Base-by-base conservation (phyloP, 352 stramenopile genomes). In the Phytopythium vexans region DNA sequence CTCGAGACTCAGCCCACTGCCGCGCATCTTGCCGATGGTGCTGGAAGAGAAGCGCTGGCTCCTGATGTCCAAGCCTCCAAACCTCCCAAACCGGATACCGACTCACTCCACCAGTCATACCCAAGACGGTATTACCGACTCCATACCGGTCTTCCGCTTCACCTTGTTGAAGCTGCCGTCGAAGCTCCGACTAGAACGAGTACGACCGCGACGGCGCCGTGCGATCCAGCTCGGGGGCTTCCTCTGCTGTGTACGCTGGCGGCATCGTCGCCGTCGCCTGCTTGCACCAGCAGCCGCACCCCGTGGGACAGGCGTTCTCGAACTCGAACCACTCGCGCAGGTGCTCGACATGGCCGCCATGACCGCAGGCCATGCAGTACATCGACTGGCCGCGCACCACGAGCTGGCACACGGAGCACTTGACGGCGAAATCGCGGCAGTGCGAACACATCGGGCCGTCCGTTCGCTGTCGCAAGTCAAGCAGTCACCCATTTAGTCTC, bases 231-330 rank as follows among this genome's bases (percentile, higher is more conserved):
- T 16, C 32, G 0, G 52, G 50, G 37, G 56, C 41, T 31, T 67
- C 60, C n/a, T 62, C 45, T 33, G 67, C 62, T 15, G 60, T 49
- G 16, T 64, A 51, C 21, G 67, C 72, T 2, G 68, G 47, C 35
- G 68, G 55, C 32, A 78, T 60, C 3, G 69, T 85, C 8, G 66
- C 74, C 7, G 82, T 89, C 2, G 79, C 70, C 48, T 90, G 77
- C 41, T 91, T 91, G 65, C 84, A 94, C 84, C 82, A 92, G 62
- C 84, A 94, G 15, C 85, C 82, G 35, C 85, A 94, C 42, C 85
- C 85, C 1, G 85, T 94, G 0, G 85, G 85, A 54, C 85, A 94
- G 34, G 72, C 62, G 10, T 76, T 82, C 56, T 93, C 81, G 6
- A 68, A 51, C 21, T 82, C 74, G 50, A 95, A 95, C 85, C 85